Percentiles rank a stretch among this genome's conserved stretches.
These are phyloP conservation scores for Chenopodium berlandieri DNA, from an alignment of 148 eudicot genomes.

Conservation along the genomic window DNA sequence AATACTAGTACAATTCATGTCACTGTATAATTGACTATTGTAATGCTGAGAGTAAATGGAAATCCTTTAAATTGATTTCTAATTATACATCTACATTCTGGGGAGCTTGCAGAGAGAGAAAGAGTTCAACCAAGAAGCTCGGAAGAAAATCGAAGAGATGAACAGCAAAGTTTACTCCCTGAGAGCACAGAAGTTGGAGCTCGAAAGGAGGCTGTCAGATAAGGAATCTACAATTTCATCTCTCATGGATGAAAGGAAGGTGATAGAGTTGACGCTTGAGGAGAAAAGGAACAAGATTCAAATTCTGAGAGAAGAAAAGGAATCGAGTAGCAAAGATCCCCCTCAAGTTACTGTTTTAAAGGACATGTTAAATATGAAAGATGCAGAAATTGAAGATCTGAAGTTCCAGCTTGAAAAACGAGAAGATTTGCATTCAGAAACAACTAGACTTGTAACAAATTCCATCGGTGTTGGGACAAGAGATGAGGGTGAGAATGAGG, in stretches of 20 bases:
- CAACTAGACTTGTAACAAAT: background rate
- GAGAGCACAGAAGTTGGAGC: constrained; percentile 52
- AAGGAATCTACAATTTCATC: constrained; percentile 70
- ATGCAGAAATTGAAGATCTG: constrained; percentile 44
- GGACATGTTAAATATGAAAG: constrained; percentile 39
- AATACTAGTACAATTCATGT: background rate
- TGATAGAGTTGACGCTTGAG: constrained; percentile 50
- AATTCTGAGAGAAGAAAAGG: constrained; percentile 25
- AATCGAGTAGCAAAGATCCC: constrained; percentile 16
- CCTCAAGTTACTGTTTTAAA: constrained; percentile 27
- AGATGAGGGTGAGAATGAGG: background rate
- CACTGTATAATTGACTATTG: background rate
- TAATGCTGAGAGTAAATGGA: background rate
- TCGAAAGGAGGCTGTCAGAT: constrained; percentile 41
- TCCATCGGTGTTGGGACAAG: background rate
- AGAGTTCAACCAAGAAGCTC: constrained; percentile 50
- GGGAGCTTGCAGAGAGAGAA: constrained; percentile 55
- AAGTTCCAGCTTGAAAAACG: constrained; percentile 30
- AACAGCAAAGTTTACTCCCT: constrained; percentile 51
- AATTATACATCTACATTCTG: background rate
- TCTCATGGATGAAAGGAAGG: constrained; percentile 61
- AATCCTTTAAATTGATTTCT: background rate
- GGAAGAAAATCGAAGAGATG: constrained; percentile 53
- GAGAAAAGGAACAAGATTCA: constrained; percentile 71
- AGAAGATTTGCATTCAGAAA: background rate